Percentiles rank a stretch among this genome's conserved stretches.
These are phyloP conservation scores for Musa schizocarpa DNA, from an alignment of 176 grass and related monocot genomes.

Conservation along the genomic window DNA sequence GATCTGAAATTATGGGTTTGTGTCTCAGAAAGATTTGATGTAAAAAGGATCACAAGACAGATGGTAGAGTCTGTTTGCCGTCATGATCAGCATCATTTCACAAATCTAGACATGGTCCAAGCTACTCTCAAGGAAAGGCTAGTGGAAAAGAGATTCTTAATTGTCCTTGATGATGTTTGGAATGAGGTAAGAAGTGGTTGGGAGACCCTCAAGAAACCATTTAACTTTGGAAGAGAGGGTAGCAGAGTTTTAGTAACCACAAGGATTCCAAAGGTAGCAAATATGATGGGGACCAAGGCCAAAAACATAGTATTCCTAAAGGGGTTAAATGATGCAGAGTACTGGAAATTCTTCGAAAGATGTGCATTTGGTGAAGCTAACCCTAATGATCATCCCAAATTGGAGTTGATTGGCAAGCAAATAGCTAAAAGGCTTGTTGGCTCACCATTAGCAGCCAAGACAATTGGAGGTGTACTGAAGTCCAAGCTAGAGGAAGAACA, in stretches of 20 bases:
- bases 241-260: background rate
- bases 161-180: constrained; percentile 46
- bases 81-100: background rate
- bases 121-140: constrained; percentile 3
- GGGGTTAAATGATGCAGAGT: constrained; percentile 28
- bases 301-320: constrained; percentile 10
- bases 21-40: background rate
- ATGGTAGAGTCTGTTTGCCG: background rate
- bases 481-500: constrained; percentile 12
- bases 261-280: constrained; percentile 22
- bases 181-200: constrained; percentile 5
- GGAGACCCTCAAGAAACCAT: background rate
- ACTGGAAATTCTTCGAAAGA: constrained; percentile 9
- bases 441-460: constrained; percentile 39
- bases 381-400: constrained; percentile 11
- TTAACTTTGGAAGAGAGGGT: background rate
- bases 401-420: constrained; percentile 16
- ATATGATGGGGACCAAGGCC: constrained; percentile 17
- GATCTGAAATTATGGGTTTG: background rate
- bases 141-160: constrained; percentile 14
- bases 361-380: constrained; percentile 28
- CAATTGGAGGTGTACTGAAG: constrained; percentile 20
- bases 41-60: background rate
- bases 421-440: constrained; percentile 27
- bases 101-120: background rate